These are phyloP conservation scores for Phytopythium delawarense DNA, from an alignment of 352 stramenopile species.

Conservation along the genomic window DNA sequence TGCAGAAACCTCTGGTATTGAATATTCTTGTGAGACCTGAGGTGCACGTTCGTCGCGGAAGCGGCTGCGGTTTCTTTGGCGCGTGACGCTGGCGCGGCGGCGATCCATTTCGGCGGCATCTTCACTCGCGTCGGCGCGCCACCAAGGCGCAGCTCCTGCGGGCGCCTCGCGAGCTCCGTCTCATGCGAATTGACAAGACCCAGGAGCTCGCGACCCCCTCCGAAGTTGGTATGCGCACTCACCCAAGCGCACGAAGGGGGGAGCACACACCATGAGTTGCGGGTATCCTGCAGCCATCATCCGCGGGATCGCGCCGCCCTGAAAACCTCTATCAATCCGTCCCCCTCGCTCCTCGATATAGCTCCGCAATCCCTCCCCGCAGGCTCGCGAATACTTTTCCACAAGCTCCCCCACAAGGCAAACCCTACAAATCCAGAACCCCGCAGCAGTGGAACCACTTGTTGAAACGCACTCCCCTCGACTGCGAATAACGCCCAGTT, in stretches of 20 bases:
- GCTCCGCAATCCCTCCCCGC: neutral
- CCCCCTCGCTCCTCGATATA: constrained; percentile 1
- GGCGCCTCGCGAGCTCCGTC: neutral
- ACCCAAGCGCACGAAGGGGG: neutral
- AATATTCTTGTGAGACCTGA: neutral
- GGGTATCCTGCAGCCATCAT: neutral
- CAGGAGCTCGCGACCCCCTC: no score
- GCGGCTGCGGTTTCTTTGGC: neutral
- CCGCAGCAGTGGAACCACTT: neutral
- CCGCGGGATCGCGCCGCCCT: neutral
- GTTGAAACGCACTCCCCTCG: no score
- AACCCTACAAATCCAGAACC: neutral
- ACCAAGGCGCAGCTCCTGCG: neutral
- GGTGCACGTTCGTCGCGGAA: neutral
- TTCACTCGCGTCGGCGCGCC: neutral
- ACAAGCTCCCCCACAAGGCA: neutral
- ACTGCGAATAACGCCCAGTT: neutral
- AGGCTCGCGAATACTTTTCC: neutral
- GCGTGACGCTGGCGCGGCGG: constrained; percentile 1
- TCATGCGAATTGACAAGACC: neutral
- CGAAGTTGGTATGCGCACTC: no score
- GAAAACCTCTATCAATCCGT: neutral
- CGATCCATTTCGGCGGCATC: constrained; percentile 1
- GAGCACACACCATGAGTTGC: no score
- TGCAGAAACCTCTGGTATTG: neutral